phyloP scores from a whole-genome alignment of 495 filamentous ascomycete genomes.

The Penicillium cosmopolitanum region DNA sequence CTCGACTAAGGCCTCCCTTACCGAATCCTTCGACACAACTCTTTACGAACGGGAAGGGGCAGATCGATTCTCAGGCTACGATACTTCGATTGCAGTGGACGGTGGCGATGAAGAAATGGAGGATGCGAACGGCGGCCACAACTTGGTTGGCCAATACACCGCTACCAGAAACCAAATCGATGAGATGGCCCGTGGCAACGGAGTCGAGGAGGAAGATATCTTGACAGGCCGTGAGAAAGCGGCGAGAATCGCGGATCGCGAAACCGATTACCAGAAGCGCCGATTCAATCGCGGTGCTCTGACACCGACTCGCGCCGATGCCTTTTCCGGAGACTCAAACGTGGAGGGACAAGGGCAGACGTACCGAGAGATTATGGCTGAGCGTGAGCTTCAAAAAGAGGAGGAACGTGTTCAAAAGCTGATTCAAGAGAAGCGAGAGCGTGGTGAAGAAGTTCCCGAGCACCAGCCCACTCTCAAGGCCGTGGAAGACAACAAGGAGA shows the following conservation, averaged over 20 bases:
- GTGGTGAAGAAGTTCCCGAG: constrained; percentile 63
- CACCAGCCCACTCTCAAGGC: constrained; percentile 73
- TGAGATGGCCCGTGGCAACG: constrained; percentile 85
- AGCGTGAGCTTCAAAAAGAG: constrained; percentile 89
- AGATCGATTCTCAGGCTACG: constrained; percentile 90
- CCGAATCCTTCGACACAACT: constrained; percentile 90
- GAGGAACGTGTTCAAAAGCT: constrained; percentile 84
- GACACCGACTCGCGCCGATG: constrained; percentile 86
- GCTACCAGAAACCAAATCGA: constrained; percentile 89
- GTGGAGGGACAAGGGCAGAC: constrained; percentile 70
- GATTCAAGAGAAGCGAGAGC: constrained; percentile 74
- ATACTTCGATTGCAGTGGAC: constrained; percentile 80
- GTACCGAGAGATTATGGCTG: constrained; percentile 90
- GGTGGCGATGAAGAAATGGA: constrained; percentile 83
- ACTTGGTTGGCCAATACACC: constrained; percentile 95
- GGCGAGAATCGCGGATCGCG: constrained; percentile 85
- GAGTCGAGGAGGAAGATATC: constrained; percentile 90
- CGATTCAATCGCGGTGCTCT: constrained; percentile 79
- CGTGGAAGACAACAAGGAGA: constrained; percentile 69
- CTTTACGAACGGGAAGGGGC: constrained; percentile 82
- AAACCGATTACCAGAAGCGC: constrained; percentile 98
- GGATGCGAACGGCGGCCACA: constrained; percentile 73
- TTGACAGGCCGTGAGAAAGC: constrained; percentile 85
- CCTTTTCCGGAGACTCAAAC: constrained; percentile 78
- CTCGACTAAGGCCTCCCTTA: constrained; percentile 93